phyloP scores from a whole-genome alignment of 164 flowering plant species.

The Aristolochia fimbriata region DNA sequence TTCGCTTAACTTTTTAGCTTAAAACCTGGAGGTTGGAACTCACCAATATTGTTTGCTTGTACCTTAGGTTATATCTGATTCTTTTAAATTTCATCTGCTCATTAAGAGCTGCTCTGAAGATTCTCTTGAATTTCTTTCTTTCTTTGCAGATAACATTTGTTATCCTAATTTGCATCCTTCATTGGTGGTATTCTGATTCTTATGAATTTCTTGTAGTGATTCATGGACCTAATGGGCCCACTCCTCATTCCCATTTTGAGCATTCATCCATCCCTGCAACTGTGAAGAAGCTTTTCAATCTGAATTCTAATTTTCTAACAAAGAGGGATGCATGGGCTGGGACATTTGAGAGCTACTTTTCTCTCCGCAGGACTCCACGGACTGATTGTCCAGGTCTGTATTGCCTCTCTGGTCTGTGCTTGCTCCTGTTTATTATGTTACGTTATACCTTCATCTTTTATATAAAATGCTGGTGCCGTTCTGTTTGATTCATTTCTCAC shows the following conservation, averaged over 20 bases:
- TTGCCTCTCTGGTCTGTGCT: background rate
- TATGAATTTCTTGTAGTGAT: constrained; percentile 51
- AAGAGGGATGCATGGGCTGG: constrained; percentile 99
- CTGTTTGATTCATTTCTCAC: too few species aligned
- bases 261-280: constrained; percentile 94
- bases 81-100: too few species aligned
- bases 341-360: constrained; percentile 62
- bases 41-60: too few species aligned
- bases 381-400: constrained; percentile 82
- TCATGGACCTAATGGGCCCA: constrained; percentile 77
- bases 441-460: background rate
- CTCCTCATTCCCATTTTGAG: constrained; percentile 66
- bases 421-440: background rate
- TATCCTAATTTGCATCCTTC: background rate
- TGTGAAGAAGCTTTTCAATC: constrained; percentile 87
- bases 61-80: too few species aligned
- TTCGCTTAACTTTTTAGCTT: too few species aligned
- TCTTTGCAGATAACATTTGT: too few species aligned
- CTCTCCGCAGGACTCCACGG: constrained; percentile 63
- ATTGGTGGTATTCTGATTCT: constrained; percentile 5
- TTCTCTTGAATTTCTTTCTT: too few species aligned
- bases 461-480: too few species aligned
- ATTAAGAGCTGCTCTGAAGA: too few species aligned
- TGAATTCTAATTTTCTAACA: constrained; percentile 77
- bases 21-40: too few species aligned